Evolutionary conservation across 2,329 filamentous ascomycete species (phyloP).

Genomic region (Cryoendolithus antarcticus): DNA sequence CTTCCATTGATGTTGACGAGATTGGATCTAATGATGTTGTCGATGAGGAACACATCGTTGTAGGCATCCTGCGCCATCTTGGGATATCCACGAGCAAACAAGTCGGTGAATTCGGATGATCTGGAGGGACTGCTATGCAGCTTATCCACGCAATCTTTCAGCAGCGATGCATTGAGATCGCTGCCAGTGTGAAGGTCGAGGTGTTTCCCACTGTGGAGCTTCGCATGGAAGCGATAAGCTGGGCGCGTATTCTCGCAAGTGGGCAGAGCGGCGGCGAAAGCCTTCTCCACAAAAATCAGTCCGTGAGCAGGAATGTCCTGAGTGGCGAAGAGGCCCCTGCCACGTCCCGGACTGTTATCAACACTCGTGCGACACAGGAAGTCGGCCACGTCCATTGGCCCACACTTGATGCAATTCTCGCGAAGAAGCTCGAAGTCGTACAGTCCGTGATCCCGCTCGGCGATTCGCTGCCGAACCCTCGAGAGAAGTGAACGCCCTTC

Average conservation of each 20-base stretch:
- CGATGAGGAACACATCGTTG: constrained; percentile 11
- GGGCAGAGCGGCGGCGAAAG: constrained; percentile 9
- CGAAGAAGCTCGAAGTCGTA: constrained; percentile 14
- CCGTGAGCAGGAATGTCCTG: constrained; percentile 3
- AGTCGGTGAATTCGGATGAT: no score
- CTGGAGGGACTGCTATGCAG: no score
- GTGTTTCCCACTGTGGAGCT: no score
- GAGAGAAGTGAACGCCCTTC: constrained; percentile 6
- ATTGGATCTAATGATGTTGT: constrained; percentile 8
- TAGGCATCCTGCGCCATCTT: constrained; percentile 3
- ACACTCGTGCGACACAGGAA: constrained; percentile 6
- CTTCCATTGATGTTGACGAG: constrained; percentile 7
- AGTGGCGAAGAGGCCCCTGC: constrained; percentile 1
- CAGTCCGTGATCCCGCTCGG: constrained; percentile 10
- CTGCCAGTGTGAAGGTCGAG: no score
- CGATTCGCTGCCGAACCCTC: constrained; percentile 7
- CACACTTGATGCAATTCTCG: not conserved
- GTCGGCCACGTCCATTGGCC: constrained; percentile 11
- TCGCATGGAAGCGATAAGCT: no score
- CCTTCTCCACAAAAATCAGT: constrained; percentile 14
- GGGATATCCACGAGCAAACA: constrained; percentile 4
- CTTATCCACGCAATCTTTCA: no score
- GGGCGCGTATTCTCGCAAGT: no score
- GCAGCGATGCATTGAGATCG: no score
- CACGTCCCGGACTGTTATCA: not conserved